A percentile compares a stretch with the other conserved stretches of the same genome.
Evolutionary conservation across 768 basidiomycete genomes (phyloP).

Genomic region (Macrolepiota albuminosa): DNA sequence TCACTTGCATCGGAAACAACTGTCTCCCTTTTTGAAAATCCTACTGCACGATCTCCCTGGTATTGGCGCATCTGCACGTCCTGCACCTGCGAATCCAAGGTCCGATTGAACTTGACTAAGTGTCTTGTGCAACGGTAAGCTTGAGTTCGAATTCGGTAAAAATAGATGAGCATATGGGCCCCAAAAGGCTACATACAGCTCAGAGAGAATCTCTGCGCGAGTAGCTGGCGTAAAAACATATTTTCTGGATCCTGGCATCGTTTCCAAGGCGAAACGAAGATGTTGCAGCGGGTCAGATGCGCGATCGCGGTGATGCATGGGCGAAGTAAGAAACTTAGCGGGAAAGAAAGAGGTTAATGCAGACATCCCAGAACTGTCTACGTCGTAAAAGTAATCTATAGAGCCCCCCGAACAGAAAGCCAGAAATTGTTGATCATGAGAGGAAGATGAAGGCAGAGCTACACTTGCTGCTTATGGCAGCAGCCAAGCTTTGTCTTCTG

Average conservation of each 20-base stretch:
- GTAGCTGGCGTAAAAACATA: slow-evolving; percentile 71
- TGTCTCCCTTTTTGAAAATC: slow-evolving; percentile 88
- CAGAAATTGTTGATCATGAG: slow-evolving; percentile 10
- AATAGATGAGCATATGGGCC: slow-evolving; percentile 71
- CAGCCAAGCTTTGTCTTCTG: slow-evolving; percentile 1
- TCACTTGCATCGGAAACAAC: slow-evolving; percentile 92
- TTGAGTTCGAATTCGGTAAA: slow-evolving; percentile 58
- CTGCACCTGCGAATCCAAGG: slow-evolving; percentile 51
- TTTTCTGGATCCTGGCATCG: slow-evolving; percentile 76
- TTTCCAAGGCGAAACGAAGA: slow-evolving; percentile 72
- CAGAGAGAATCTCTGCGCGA: slow-evolving; percentile 76
- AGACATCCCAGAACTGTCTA: slow-evolving; percentile 15
- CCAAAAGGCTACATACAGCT: slow-evolving; percentile 81
- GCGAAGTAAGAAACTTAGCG: slow-evolving; percentile 46
- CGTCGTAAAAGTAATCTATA: slow-evolving; percentile 2
- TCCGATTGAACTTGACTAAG: slow-evolving; percentile 69
- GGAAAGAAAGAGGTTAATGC: slow-evolving; percentile 31
- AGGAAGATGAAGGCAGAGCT: not conserved
- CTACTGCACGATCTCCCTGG: slow-evolving; percentile 79
- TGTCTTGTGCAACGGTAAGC: slow-evolving; percentile 56
- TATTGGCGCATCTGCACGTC: slow-evolving; percentile 51
- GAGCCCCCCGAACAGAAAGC: slow-evolving; percentile 2
- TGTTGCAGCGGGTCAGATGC: slow-evolving; percentile 63
- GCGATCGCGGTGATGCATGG: slow-evolving; percentile 53
- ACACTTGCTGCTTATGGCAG: slow-evolving; percentile 8